Conservation (phyloP, 306 rosid genomes). For the Castanopsis chinensis region DNA sequence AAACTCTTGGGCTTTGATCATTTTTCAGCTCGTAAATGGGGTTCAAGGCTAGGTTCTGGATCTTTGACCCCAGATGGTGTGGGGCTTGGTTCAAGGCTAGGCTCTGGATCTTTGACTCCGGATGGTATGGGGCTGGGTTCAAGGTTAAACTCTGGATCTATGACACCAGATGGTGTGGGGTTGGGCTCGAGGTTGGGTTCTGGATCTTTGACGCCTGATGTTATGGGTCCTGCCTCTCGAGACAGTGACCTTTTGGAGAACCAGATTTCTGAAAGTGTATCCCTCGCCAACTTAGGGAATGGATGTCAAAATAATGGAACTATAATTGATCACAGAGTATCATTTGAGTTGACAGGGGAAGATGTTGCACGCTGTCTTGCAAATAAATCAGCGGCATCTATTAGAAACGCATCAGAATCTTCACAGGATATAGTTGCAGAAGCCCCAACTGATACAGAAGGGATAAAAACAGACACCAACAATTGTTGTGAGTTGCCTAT, state of each 20-base stretch:
- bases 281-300: slow-evolving; percentile 52
- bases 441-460: slow-evolving; percentile 37
- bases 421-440: slow-evolving; percentile 50
- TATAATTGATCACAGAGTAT: slow-evolving; percentile 74
- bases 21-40: slow-evolving; percentile 74
- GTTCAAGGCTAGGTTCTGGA: slow-evolving; percentile 86
- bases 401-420: slow-evolving; percentile 50
- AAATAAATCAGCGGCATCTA: slow-evolving; percentile 49
- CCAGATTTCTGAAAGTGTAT: slow-evolving; percentile 50
- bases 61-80: slow-evolving; percentile 81
- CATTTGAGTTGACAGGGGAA: slow-evolving; percentile 92
- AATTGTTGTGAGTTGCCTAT: slow-evolving; percentile 27
- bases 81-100: slow-evolving; percentile 75
- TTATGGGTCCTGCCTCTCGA: slow-evolving; percentile 46
- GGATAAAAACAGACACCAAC: slow-evolving; percentile 29
- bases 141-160: slow-evolving; percentile 76
- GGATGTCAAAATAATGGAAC: slow-evolving; percentile 48
- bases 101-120: slow-evolving; percentile 87
- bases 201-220: slow-evolving; percentile 64
- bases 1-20: slow-evolving; percentile 73
- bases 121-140: slow-evolving; percentile 71
- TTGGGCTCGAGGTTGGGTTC: slow-evolving; percentile 64
- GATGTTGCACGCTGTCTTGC: slow-evolving; percentile 93
- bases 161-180: slow-evolving; percentile 84
- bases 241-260: slow-evolving; percentile 35